phyloP scores from a whole-genome alignment of 768 basidiomycete species.

The Punctularia strigosozonata region DNA sequence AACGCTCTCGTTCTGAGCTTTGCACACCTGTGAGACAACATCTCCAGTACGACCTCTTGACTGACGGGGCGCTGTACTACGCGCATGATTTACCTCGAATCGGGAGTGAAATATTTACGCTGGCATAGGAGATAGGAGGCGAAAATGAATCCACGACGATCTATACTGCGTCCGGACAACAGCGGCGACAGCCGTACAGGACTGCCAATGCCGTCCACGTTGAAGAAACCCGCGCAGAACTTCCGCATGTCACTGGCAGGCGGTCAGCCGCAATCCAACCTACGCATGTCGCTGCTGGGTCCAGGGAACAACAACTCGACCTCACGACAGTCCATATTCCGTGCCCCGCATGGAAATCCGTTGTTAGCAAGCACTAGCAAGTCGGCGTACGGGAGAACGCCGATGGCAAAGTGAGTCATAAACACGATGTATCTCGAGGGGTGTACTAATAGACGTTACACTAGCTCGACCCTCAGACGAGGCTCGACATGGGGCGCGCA shows the following conservation, averaged over 20 bases:
- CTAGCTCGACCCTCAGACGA: conserved; percentile 27
- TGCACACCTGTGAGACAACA: no score
- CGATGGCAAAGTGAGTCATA: conserved; percentile 48
- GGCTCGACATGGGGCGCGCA: conserved; percentile 66
- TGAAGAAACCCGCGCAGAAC: conserved; percentile 52
- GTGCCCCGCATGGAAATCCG: conserved; percentile 59
- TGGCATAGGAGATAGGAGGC: no score
- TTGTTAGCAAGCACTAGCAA: conserved; percentile 62
- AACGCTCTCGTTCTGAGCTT: no score
- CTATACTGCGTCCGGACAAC: no score
- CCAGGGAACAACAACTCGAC: conserved; percentile 34
- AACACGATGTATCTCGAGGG: conserved; percentile 5
- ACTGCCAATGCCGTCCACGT: conserved; percentile 61
- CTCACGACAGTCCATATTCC: conserved; percentile 48
- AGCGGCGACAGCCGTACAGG: conserved; percentile 45
- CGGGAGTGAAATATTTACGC: no score
- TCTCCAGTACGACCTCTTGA: no score
- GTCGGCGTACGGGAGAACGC: conserved; percentile 56
- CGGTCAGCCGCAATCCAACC: conserved; percentile 49
- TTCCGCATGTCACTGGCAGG: conserved; percentile 67
- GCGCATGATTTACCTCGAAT: no score
- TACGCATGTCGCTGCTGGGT: conserved; percentile 15
- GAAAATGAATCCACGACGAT: no score
- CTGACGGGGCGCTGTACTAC: no score
- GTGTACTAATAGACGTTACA: background rate